Evolutionary conservation across 73 alveolate genomes (phyloP).

Genomic region (Breviolum minutum): DNA sequence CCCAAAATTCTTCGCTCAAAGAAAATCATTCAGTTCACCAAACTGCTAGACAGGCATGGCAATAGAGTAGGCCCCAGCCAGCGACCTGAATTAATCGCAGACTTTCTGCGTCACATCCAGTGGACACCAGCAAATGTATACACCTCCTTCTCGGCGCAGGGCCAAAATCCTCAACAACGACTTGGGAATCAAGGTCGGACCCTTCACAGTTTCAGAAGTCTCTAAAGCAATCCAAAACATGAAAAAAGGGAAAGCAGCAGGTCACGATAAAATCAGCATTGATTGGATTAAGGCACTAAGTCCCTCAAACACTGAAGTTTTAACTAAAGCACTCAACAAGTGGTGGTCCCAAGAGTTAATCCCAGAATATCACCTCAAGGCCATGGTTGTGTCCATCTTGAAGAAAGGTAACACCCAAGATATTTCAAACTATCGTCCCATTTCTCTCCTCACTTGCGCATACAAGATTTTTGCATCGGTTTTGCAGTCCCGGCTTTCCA

Average conservation of each 20-base stretch:
- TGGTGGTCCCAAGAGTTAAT: background rate
- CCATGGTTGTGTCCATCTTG: background rate
- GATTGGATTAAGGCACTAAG: background rate
- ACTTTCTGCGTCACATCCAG: background rate
- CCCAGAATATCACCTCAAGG: background rate
- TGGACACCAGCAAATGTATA: background rate
- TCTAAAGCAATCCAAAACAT: background rate
- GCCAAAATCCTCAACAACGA: background rate
- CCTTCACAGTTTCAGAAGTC: background rate
- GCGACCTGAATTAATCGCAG: background rate
- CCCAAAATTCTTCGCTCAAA: background rate
- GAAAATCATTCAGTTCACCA: background rate
- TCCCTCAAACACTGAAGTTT: background rate
- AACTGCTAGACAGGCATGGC: constrained; percentile 1
- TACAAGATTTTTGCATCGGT: background rate
- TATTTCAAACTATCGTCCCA: background rate
- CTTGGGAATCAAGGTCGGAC: background rate
- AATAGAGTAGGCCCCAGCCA: background rate
- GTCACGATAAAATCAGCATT: background rate
- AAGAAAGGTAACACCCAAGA: background rate
- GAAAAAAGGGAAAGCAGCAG: background rate
- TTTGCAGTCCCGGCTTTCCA: background rate
- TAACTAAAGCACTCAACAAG: background rate
- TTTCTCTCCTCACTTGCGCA: background rate
- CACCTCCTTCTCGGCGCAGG: background rate